A percentile compares a stretch with the other conserved stretches of the same genome.
phyloP scores from a whole-genome alignment of 441 rosid genomes.

The Populus hybrid region DNA sequence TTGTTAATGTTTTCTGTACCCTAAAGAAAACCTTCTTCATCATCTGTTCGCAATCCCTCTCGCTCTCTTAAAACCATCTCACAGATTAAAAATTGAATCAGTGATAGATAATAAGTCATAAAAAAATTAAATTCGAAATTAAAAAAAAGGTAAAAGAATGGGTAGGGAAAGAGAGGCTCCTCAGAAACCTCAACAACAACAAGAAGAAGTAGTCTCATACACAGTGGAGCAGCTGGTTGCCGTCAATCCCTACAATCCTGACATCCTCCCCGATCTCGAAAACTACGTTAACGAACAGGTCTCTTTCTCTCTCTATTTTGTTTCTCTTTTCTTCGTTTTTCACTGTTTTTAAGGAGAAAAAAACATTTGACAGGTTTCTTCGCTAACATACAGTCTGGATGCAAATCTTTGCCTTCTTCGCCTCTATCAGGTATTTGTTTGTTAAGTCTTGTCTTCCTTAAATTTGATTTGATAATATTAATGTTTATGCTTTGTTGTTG shows the following conservation, averaged over 20 bases:
- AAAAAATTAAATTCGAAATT: no score
- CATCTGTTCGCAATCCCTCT: no score
- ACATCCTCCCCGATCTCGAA: conserved; percentile 90
- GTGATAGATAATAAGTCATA: no score
- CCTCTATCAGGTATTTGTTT: conserved; percentile 87
- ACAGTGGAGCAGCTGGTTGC: conserved; percentile 91
- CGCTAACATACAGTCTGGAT: conserved; percentile 89
- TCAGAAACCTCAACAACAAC: conserved; percentile 26
- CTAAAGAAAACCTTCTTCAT: no score
- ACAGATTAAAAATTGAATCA: no score
- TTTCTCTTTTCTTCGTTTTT: neutral
- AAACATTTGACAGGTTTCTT: conserved; percentile 49
- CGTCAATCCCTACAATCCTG: conserved; percentile 96
- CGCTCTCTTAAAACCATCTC: no score
- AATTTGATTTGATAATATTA: neutral
- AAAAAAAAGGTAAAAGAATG: conserved; percentile 19
- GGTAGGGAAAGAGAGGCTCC: conserved; percentile 51
- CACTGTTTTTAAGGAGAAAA: neutral
- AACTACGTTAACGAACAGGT: conserved; percentile 95
- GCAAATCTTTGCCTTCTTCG: conserved; percentile 97
- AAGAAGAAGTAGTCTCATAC: conserved; percentile 39
- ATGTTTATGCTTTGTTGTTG: neutral
- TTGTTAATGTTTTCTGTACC: no score
- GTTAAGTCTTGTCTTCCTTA: neutral
- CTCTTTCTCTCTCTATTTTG: neutral